Evolutionary conservation across 2,329 filamentous ascomycete species (phyloP), one percentile per base, ranked within the genome.

Genomic region (Fusarium metavorans): DNA sequence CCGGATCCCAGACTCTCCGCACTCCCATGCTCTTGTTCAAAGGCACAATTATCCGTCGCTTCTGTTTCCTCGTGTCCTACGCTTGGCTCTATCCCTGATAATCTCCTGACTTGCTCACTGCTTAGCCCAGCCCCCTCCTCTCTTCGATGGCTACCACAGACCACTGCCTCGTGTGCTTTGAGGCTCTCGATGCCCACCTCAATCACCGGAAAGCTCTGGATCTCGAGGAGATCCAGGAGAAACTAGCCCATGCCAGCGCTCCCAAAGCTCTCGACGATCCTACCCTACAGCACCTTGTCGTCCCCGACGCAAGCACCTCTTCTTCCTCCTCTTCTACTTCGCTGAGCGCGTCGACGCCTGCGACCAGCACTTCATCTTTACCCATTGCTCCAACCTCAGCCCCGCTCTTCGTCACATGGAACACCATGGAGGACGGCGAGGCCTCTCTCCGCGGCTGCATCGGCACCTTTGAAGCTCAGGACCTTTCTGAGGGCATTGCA

Each of bases 351-450:
- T 85, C 85, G 10, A 86, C 86, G 10, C 83, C 87, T 5, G 84
- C 82, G 13, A 88, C 86, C 1, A 86, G 85, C 16, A 84, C 80
- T 14, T 82, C 85, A 37, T 87, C 83, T 32, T 81, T 84, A 25
- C 79, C 84, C 16, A 79, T 67, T 67, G 52, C 80, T 75, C 73
- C 78, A 35, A 83, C 83, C 67, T 88, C 89, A 48, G 91, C 92
- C 72, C 96, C 96, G 1, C 88, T 98, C 43, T 98, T 98, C 82
- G 94, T 99, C 56, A 98, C 95, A 9, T 98, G 96, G 95, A 97
- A 98, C 85, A 94, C 90, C 0, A 77, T 95, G 64, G 79, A 80
- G 34, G 80, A 77, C 23, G 78, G 78, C 72, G 80, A 82, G 39
- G 67, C 92, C 81, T 89, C 89, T 27, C 89, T 99, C 48, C 92